Base-by-base conservation (phyloP, 306 rosid species). In the Fragaria nilgerrensis region DNA sequence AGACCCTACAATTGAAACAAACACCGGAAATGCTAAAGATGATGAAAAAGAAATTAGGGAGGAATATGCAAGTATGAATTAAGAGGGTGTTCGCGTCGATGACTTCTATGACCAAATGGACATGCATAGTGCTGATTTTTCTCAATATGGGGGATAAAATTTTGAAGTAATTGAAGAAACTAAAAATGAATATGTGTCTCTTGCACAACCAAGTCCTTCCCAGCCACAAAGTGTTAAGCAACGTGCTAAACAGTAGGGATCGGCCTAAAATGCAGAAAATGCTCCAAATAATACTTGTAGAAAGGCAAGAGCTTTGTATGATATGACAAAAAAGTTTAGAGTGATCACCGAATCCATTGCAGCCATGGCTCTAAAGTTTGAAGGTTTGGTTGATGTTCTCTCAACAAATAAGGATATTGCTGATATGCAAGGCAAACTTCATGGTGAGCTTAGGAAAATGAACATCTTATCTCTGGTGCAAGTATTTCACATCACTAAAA, bases 361-460 rank as follows among this genome's bases (percentile, higher is more conserved):
- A 17, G 29, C 62, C 64, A 75, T 75, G 70, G n/a, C 32, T 23
- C 49, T 37, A 3, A 47, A 47, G 37, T 20, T 61, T 59, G 70
- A 39, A 14, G 55, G 39, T 8, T 74, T 56, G 68, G 25, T 58
- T 41, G 11, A 25, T 23, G 43, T 74, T 23, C 45, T 43, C 27
- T 59, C 78, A 37, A 59, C 27, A 16, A 37, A 74, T 41, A 59
- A 43, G n/a, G 58, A 74, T 22, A 23, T 74, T 66, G 70, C 59
- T 59, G 68, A 44, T 61, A n/a, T 74, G 68, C 70, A 61, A 43
- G 20, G 68, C 23, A 74, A 61, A 37, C 58, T 74, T 41, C 27
- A 7, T 9, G 27, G 56, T 39, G 78, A 74, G 58, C 49, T 74
- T 39, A 74, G 22, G 3, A 59, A 41, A 25, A 59, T 74, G 2